These are phyloP conservation scores for Candida stauntonica DNA, from an alignment of 805 yeast species.

Conservation along the genomic window DNA sequence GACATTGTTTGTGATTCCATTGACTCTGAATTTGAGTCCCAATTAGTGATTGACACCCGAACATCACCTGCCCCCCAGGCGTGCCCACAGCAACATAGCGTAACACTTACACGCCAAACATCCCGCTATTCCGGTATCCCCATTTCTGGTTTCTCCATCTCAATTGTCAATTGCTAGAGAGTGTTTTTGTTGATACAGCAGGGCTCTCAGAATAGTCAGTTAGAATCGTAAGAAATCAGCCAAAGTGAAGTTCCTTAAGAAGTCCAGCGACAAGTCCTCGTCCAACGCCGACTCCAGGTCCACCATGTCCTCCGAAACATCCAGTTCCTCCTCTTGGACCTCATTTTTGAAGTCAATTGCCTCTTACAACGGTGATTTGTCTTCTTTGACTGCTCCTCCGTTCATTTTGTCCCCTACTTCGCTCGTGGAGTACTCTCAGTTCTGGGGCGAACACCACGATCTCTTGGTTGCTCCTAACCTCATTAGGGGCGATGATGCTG, in stretches of 20 bases:
- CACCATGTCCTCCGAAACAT: background rate
- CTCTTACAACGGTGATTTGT: constrained; percentile 88
- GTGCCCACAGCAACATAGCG: too few species aligned
- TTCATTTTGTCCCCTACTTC: constrained; percentile 91
- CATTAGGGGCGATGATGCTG: constrained; percentile 30
- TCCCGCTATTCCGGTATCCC: too few species aligned
- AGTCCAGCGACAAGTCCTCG: constrained; percentile 1
- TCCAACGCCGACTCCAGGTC: background rate
- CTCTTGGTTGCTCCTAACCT: constrained; percentile 69
- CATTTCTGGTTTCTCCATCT: too few species aligned
- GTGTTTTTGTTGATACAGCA: too few species aligned
- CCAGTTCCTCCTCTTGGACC: constrained; percentile 67
- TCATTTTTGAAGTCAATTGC: constrained; percentile 87
- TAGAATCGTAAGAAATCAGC: too few species aligned
- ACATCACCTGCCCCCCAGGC: too few species aligned
- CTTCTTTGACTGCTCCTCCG: constrained; percentile 95
- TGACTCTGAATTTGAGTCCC: too few species aligned
- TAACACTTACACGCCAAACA: too few species aligned
- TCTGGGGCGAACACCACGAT: constrained; percentile 94
- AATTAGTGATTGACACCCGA: too few species aligned
- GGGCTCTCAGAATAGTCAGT: too few species aligned
- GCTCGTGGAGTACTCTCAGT: constrained; percentile 85
- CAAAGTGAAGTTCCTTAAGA: constrained; percentile 24
- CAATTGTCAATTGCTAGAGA: too few species aligned
- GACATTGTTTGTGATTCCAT: too few species aligned